Evolutionary conservation across 331 rosid species (phyloP), one percentile per base, ranked within the genome.

Genomic region (Quercus phellos): DNA sequence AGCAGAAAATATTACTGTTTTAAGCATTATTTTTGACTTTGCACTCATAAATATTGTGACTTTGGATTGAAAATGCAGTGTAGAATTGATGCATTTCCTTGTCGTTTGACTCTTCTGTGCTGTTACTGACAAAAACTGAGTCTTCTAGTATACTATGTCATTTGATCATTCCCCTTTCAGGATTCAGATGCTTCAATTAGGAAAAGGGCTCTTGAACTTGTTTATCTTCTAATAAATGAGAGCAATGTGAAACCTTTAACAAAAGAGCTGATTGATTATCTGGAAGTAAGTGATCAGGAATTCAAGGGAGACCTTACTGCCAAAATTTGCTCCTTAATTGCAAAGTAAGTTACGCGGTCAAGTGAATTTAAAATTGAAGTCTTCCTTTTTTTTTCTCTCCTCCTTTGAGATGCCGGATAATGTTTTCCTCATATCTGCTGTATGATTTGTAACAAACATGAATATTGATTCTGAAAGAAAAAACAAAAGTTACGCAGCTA

Each of bases 121-220:
- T 6, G 22, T 27, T 4, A 68, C 60, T 38, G 67, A 22, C 59
- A 60, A 75, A 46, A 73, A 74, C 32, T 43, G 70, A 51, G 8
- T 53, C 55, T 59, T 54, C 68, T 84, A 51, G 58, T 72, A 67
- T 71, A 67, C 53, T 75, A 46, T 70, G 58, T 82, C 69, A 76
- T 24, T 77, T 76, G 78, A 78, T 73, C 71, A 63, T 81, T 82
- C 69, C 51, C 54, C 24, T 76, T 81, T 78, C 92, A 95, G 98
- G 99, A 95, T 88, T 84, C 89, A 76, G 99, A 95, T 80, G 98
- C 98, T 76, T 91, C 98, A 78, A 93, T 95, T 81, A 90, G 94
- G 70, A 95, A 95, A 88, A 90, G 98, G 86, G 99, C 99, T 53
- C 98, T 95, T 81, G 99, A 93, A 84, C 99, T 95, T 87, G 97